These are phyloP conservation scores for Zygosaccharomyces gambellarensis DNA, from an alignment of 805 yeast species.

Conservation along the genomic window DNA sequence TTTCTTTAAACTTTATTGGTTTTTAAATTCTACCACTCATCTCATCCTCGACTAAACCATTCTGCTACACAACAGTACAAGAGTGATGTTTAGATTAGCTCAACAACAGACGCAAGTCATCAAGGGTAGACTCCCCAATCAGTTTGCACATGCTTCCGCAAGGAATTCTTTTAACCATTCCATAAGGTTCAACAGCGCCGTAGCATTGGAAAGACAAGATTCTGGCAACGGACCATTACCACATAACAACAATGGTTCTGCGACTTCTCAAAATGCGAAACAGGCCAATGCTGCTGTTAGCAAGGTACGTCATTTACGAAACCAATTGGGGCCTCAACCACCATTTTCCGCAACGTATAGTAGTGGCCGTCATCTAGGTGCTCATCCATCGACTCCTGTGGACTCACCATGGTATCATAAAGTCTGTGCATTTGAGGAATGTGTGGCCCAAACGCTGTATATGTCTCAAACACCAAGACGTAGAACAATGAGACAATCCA, in stretches of 20 bases:
- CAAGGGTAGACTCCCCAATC: constrained; percentile 38
- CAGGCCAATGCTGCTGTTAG: constrained; percentile 26
- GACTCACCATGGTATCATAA: constrained; percentile 49
- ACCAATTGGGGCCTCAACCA: constrained; percentile 12
- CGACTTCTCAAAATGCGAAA: constrained; percentile 14
- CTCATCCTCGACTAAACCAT: not conserved
- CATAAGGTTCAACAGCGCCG: constrained; percentile 36
- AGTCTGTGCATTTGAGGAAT: constrained; percentile 49
- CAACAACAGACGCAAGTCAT: constrained; percentile 34
- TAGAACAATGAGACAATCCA: constrained; percentile 28
- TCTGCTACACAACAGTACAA: not conserved
- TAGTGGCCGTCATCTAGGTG: constrained; percentile 16
- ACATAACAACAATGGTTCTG: constrained; percentile 9
- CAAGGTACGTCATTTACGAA: constrained; percentile 29
- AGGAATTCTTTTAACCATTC: constrained; percentile 38
- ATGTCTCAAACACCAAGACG: constrained; percentile 36
- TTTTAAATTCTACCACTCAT: not conserved
- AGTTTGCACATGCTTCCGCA: constrained; percentile 36
- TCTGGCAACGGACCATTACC: constrained; percentile 6
- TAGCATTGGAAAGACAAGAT: constrained; percentile 32
- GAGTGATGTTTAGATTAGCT: constrained; percentile 32
- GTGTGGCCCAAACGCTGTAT: constrained; percentile 36
- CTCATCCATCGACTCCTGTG: constrained; percentile 21
- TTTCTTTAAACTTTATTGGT: not conserved
- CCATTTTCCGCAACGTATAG: constrained; percentile 9